Conservation (phyloP, 1,139 yeast genomes). For the Saccharomyces hybrid region DNA sequence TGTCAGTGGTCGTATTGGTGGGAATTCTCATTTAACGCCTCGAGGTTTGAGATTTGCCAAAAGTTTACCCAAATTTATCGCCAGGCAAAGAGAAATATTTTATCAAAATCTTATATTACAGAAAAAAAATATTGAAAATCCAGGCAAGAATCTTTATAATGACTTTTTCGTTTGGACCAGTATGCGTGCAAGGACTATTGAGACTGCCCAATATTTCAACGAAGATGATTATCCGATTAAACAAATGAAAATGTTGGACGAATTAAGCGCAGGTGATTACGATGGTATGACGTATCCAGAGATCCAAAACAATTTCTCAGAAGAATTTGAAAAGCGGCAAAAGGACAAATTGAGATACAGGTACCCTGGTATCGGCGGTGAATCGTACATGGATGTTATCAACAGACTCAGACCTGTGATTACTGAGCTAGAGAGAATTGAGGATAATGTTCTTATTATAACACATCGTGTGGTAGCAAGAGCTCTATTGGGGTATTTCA, state of each 20-base stretch:
- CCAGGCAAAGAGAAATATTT: slow-evolving; percentile 63
- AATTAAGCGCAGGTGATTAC: slow-evolving; percentile 83
- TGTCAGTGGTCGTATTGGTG: slow-evolving; percentile 79
- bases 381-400: slow-evolving; percentile 86
- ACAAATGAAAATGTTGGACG: slow-evolving; percentile 90
- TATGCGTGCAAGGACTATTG: slow-evolving; percentile 69
- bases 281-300: slow-evolving; percentile 90
- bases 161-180: slow-evolving; percentile 91
- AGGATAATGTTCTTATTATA: slow-evolving; percentile 74
- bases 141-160: slow-evolving; percentile 27
- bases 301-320: slow-evolving; percentile 62
- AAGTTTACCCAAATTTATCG: slow-evolving; percentile 69
- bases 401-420: slow-evolving; percentile 84
- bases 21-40: slow-evolving; percentile 73
- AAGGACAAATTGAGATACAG: slow-evolving; percentile 73
- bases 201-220: slow-evolving; percentile 69
- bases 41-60: slow-evolving; percentile 70
- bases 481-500: slow-evolving; percentile 77
- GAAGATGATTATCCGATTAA: slow-evolving; percentile 71
- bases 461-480: slow-evolving; percentile 90
- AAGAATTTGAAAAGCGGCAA: slow-evolving; percentile 70
- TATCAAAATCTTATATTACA: slow-evolving; percentile 36
- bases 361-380: slow-evolving; percentile 97
- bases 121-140: slow-evolving; percentile 24
- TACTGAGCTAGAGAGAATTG: slow-evolving; percentile 86